A percentile compares a stretch with the other conserved stretches of the same genome.
These are phyloP conservation scores for Ganoderma boninense DNA, from an alignment of 1,284 basidiomycete genomes.

Conservation along the genomic window DNA sequence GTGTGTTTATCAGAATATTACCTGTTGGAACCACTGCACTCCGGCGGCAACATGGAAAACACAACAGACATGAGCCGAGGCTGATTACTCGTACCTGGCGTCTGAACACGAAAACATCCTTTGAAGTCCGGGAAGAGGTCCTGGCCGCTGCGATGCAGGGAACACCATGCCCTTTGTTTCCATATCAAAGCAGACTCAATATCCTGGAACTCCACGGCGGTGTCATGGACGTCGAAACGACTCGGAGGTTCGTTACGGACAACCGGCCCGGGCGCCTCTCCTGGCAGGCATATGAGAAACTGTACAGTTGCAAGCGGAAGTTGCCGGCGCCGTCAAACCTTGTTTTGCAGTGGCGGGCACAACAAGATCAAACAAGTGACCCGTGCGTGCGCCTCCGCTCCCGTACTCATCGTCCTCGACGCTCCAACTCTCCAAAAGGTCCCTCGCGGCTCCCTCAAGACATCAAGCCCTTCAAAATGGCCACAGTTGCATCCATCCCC, in stretches of 20 bases:
- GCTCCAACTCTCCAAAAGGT: conserved; percentile 34
- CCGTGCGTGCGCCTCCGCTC: conserved; percentile 31
- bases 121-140: not conserved
- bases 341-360: conserved; percentile 48
- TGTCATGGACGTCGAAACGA: not conserved
- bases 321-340: conserved; percentile 54
- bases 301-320: conserved; percentile 53
- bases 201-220: not conserved
- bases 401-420: conserved; percentile 33
- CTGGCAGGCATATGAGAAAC: conserved; percentile 21
- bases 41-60: not conserved
- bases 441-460: conserved; percentile 35
- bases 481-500: conserved; percentile 75
- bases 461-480: conserved; percentile 53
- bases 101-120: not conserved
- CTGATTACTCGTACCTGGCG: not conserved
- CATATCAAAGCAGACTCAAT: not conserved
- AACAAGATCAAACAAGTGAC: conserved; percentile 58
- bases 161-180: not conserved
- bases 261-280: conserved; percentile 5
- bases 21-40: not conserved
- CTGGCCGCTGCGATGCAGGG: not conserved
- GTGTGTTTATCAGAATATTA: not conserved
- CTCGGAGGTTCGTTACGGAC: not conserved
- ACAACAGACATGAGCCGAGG: not conserved